phyloP scores from a whole-genome alignment of 2,329 filamentous ascomycete genomes.

The Ceratocystis harringtonii region DNA sequence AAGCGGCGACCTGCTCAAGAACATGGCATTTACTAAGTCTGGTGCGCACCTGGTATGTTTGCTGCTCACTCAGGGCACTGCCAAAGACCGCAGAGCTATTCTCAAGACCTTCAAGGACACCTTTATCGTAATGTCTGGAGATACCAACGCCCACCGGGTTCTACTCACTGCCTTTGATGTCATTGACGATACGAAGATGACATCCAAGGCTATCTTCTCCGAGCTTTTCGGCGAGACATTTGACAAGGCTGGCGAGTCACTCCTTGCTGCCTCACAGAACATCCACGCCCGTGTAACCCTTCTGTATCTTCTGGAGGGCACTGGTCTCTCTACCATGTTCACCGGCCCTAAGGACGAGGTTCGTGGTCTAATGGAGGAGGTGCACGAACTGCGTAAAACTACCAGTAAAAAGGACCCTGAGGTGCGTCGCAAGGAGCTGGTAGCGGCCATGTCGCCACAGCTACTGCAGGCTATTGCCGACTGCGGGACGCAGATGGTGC shows the following conservation, averaged over 20 bases:
- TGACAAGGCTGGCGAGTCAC: conserved; percentile 45
- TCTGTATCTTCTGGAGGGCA: conserved; percentile 66
- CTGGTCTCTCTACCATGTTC: conserved; percentile 43
- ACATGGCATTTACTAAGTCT: conserved; percentile 86
- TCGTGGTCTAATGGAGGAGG: conserved; percentile 42
- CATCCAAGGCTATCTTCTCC: conserved; percentile 68
- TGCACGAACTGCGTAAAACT: conserved; percentile 61
- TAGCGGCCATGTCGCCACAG: conserved; percentile 56
- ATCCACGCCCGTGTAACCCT: conserved; percentile 51
- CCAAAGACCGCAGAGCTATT: conserved; percentile 85
- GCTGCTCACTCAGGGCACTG: conserved; percentile 65
- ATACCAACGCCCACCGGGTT: conserved; percentile 62
- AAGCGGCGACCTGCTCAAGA: conserved; percentile 78
- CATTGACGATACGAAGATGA: conserved; percentile 85
- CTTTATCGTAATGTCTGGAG: conserved; percentile 68
- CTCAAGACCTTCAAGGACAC: conserved; percentile 83
- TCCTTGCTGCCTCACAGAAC: conserved; percentile 50
- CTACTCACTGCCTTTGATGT: conserved; percentile 79
- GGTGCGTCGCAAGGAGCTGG: conserved; percentile 58
- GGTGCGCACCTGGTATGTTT: conserved; percentile 71
- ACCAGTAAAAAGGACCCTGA: conserved; percentile 90
- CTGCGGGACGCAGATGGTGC: conserved; percentile 51
- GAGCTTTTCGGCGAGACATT: conserved; percentile 66
- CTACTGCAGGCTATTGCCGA: conserved; percentile 59
- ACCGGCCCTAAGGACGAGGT: conserved; percentile 53